Base-by-base conservation (phyloP, 1,284 basidiomycete genomes). In the Malassezia globosa region DNA sequence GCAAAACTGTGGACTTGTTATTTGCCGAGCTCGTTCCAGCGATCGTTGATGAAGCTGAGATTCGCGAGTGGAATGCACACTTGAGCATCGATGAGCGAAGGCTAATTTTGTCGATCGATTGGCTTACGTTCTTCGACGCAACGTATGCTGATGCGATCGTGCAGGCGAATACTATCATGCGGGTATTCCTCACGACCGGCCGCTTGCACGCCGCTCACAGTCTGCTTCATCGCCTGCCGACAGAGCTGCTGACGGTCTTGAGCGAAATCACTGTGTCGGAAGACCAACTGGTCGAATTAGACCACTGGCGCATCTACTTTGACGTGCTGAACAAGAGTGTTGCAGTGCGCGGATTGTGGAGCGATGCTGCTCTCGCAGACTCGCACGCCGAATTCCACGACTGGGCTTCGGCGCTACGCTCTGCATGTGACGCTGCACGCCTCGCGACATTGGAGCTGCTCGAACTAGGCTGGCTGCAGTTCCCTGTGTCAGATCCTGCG, bases 31-130 rank as follows among this genome's bases (percentile, higher is more conserved):
- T 83, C 2, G 82, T 90, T 76, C 80, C 63, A 0, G 19, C 31
- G 6, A 22, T 42, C 11, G 18, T 31, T 19, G 21, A 25, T 10
- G 24, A 29, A 24, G 43, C 41, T 36, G 31, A 43, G 14, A 43
- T 49, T n/a, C 27, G 34, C n/a, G 36, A 24, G 26, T 49, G 52
- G 37, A 42, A 48, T 23, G 47, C 48, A 2, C 8, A 21, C 11
- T 36, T 59, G 6, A 45, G 25, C 11, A n/a, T 46, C 10, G 49
- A 46, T 23, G 66, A 69, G 50, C 58, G 61, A 25, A 50, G 84
- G 40, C 76, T 97, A 7, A 78, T 95, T 42, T 79, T 87, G 7
- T 84, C 85, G 0, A 82, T 96, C 49, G 90, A 96, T 66, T 97
- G 92, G 92, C 85, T 92, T 37, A 85, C 81, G 0, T 85, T 87